phyloP scores from a whole-genome alignment of 768 basidiomycete species.

The Podaxis sp. region DNA sequence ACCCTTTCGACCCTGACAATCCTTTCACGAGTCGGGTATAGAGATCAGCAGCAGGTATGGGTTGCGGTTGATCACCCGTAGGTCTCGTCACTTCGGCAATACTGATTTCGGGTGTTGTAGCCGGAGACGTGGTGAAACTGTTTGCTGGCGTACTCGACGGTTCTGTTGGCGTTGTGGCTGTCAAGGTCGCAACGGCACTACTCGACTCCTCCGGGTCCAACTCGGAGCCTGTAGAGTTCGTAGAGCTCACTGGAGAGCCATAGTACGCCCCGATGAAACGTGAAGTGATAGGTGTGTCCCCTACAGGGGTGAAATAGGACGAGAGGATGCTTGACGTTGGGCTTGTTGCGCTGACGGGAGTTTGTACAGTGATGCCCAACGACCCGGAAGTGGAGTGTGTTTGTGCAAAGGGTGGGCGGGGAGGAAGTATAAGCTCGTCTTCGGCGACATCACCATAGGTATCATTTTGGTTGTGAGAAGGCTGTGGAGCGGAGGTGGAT shows the following conservation, averaged over 20 bases:
- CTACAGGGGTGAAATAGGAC: constrained; percentile 54
- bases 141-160: not conserved
- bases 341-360: constrained; percentile 40
- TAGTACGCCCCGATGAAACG: constrained; percentile 13
- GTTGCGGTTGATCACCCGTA: not conserved
- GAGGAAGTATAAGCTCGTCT: not conserved
- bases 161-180: constrained; percentile 3
- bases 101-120: not conserved
- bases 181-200: not conserved
- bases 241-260: not conserved
- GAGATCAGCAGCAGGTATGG: constrained; percentile 19
- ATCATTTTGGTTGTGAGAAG: not conserved
- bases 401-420: not conserved
- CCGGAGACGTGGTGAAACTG: constrained; percentile 12
- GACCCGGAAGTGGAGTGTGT: constrained; percentile 1
- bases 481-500: not conserved
- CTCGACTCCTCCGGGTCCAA: not conserved
- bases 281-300: constrained; percentile 24
- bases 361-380: constrained; percentile 16
- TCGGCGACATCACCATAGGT: not conserved
- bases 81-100: not conserved
- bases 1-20: constrained; percentile 24
- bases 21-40: constrained; percentile 23
- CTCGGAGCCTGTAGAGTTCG: not conserved
- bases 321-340: constrained; percentile 44